Evolutionary conservation across 495 filamentous ascomycete genomes (phyloP).

Genomic region (Neurospora sp.): DNA sequence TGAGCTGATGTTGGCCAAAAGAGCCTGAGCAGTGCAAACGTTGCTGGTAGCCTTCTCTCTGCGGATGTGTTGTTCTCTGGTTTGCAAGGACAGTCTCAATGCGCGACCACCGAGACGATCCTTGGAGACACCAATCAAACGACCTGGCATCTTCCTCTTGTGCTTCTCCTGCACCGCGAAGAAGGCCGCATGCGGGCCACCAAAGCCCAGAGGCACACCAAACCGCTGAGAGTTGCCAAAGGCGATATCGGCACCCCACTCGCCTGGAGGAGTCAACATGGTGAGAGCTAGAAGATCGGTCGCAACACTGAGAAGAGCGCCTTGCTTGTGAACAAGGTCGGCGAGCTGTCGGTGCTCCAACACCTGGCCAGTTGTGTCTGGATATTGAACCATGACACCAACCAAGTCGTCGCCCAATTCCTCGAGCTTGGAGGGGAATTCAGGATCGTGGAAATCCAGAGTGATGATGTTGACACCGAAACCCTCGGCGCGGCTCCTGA

Average conservation of each 20-base stretch:
- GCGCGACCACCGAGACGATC: conserved; percentile 78
- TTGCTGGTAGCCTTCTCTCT: conserved; percentile 98
- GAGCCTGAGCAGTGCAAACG: conserved; percentile 92
- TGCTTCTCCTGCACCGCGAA: conserved; percentile 88
- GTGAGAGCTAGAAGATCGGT: conserved; percentile 91
- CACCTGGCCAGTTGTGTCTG: conserved; percentile 78
- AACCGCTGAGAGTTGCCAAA: conserved; percentile 94
- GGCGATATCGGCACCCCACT: conserved; percentile 94
- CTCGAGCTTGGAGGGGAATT: conserved; percentile 53
- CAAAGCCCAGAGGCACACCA: conserved; percentile 88
- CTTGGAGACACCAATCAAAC: conserved; percentile 86
- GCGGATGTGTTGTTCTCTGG: conserved; percentile 92
- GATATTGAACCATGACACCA: conserved; percentile 91
- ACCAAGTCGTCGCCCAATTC: conserved; percentile 74
- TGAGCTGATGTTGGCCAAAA: conserved; percentile 94
- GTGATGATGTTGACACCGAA: conserved; percentile 76
- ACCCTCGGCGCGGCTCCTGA: conserved; percentile 81
- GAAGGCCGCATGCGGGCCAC: conserved; percentile 95
- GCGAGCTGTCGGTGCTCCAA: conserved; percentile 64
- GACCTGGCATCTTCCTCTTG: conserved; percentile 93
- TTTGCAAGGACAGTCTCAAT: conserved; percentile 85
- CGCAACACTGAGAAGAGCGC: conserved; percentile 77
- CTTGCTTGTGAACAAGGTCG: conserved; percentile 67
- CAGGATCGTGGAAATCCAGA: conserved; percentile 53
- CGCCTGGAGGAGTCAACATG: conserved; percentile 79